These are phyloP conservation scores for Talaromyces liani DNA, from an alignment of 495 filamentous ascomycete species.

Conservation along the genomic window DNA sequence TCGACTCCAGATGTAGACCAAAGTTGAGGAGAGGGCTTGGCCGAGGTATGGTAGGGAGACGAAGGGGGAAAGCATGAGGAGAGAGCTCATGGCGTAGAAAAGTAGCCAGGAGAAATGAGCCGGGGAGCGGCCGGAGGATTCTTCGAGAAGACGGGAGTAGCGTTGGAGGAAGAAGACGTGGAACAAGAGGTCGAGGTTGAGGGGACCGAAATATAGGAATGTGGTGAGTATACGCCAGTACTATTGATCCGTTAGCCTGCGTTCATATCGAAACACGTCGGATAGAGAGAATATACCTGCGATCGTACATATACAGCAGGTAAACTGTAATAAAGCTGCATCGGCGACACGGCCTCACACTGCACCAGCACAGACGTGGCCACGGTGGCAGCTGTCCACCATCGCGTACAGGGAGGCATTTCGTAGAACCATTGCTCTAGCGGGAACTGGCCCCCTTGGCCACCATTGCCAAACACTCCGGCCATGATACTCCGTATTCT, in stretches of 20 bases:
- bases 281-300: constrained; percentile 47
- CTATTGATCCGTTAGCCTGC: constrained; percentile 35
- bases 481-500: constrained; percentile 22
- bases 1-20: constrained; percentile 98
- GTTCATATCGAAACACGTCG: neutral
- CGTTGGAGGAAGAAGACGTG: constrained; percentile 98
- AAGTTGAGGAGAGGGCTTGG: constrained; percentile 74
- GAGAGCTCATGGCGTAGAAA: constrained; percentile 68
- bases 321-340: constrained; percentile 96
- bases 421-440: constrained; percentile 97
- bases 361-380: constrained; percentile 86
- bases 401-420: constrained; percentile 90
- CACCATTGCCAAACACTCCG: constrained; percentile 39
- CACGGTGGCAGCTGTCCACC: constrained; percentile 93
- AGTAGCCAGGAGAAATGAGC: constrained; percentile 94
- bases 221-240: constrained; percentile 95
- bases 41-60: constrained; percentile 89
- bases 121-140: constrained; percentile 79
- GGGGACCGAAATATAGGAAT: constrained; percentile 93
- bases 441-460: constrained; percentile 63
- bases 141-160: constrained; percentile 91
- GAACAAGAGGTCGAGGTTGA: constrained; percentile 92
- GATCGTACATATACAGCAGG: constrained; percentile 82
- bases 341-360: constrained; percentile 81
- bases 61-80: constrained; percentile 71